phyloP scores from a whole-genome alignment of 2,329 filamentous ascomycete species.

The Cytospora schulzeri region DNA sequence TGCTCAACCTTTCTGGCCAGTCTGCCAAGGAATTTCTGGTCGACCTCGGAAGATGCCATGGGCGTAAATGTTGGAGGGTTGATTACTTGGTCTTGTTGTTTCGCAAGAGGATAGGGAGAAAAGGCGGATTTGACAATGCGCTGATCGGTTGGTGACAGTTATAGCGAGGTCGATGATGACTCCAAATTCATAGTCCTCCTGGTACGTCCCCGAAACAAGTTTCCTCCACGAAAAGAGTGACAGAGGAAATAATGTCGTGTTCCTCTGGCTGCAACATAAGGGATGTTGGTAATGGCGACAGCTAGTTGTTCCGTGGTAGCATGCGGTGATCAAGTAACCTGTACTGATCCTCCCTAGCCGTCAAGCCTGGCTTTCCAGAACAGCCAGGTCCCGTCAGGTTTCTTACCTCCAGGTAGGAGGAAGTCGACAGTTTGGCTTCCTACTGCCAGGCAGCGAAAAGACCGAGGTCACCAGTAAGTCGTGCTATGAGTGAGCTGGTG shows the following conservation, averaged over 20 bases:
- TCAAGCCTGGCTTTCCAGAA: not conserved
- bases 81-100: conserved; percentile 8
- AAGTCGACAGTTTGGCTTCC: not conserved
- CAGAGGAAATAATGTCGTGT: conserved; percentile 7
- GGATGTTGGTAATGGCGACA: conserved; percentile 18
- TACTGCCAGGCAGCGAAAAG: not conserved
- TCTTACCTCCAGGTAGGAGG: not conserved
- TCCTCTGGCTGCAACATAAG: conserved; percentile 24
- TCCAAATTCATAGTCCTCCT: conserved; percentile 10
- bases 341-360: not conserved
- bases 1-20: conserved; percentile 79
- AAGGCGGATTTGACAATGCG: conserved; percentile 3
- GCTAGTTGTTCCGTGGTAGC: not conserved
- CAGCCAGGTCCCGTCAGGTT: not conserved
- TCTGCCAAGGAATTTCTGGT: conserved; percentile 93
- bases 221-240: conserved; percentile 20
- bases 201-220: conserved; percentile 4
- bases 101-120: not conserved
- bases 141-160: not conserved
- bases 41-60: conserved; percentile 96
- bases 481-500: not conserved
- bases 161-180: not conserved
- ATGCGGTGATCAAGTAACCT: not conserved
- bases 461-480: not conserved
- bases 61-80: conserved; percentile 27